Evolutionary conservation across 176 grass and related monocot genomes (phyloP), one percentile per base, ranked within the genome.

Genomic region (Calamus simplicifolius): DNA sequence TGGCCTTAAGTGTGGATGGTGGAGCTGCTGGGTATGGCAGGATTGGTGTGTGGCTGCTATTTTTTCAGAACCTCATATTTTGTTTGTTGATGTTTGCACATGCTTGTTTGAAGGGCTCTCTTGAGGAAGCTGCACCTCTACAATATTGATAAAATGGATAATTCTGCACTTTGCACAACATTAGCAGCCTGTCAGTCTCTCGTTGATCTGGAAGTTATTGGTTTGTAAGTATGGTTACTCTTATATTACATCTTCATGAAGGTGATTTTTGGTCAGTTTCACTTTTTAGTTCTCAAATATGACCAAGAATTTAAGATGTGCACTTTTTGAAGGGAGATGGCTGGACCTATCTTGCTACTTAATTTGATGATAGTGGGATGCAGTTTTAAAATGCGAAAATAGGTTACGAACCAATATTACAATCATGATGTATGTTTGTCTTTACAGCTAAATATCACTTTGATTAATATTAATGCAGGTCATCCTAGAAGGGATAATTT

Each of bases 141-240:
- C 60, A 73, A 68, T 63, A 58, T 80, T 23, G 61, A 74, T 30
- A 74, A 68, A 30, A 61, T 68, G 64, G 64, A 67, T n/a, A 67
- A 30, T 29, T 67, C 51, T 51, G 19, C 60, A 59, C 30, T 68
- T 30, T 67, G 48, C 21, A 63, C 54, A 65, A 51, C 61, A 19
- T 62, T 80, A 19, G 61, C 29, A 19, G 51, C 30, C 29, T 74
- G 70, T 49, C 57, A 35, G 13, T 64, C 27, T 68, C 70, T 80
- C 38, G 4, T 52, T 19, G 77, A 80, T 35, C 51, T 80, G 7
- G 56, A 80, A 74, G 52, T 80, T 50, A 38, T 80, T 80, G 70
- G 63, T 26, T 27, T 80, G 77, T 80, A 68, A 74, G 70, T 58
- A 31, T 53, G 25, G 3, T 8, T 29, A 43, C 56, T 27, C 54